Conservation (phyloP, 495 filamentous ascomycete species). For the Neurospora africana region DNA sequence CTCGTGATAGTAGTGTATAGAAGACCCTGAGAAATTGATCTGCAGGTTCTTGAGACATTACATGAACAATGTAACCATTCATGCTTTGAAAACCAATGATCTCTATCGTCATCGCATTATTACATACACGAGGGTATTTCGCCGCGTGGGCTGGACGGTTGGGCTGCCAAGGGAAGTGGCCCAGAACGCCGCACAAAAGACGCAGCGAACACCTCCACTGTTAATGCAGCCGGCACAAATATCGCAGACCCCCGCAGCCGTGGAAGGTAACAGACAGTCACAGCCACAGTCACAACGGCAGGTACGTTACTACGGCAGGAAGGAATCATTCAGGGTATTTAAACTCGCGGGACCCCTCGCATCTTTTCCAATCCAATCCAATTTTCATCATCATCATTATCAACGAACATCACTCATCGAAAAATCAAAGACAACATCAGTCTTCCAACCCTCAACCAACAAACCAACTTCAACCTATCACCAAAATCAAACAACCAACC, state of each 20-base stretch:
- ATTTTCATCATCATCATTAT: too few species aligned
- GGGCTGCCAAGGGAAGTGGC: background rate
- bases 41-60: background rate
- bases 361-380: background rate
- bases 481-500: constrained; percentile 12
- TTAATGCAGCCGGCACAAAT: background rate
- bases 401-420: constrained; percentile 6
- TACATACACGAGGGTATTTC: background rate
- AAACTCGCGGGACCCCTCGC: background rate
- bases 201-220: background rate
- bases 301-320: background rate
- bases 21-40: background rate
- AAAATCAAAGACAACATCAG: constrained; percentile 2
- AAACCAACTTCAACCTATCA: constrained; percentile 5
- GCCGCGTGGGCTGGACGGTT: background rate
- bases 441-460: constrained; percentile 4
- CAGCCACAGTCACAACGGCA: background rate
- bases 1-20: too few species aligned
- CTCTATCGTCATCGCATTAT: background rate
- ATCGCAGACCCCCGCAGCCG: background rate
- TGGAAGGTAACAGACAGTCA: background rate
- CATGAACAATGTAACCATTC: background rate
- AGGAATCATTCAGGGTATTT: background rate
- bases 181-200: background rate
- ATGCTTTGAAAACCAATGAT: background rate